These are phyloP conservation scores for Aspergillus clavatus DNA, from an alignment of 2,329 filamentous ascomycete species.

Conservation along the genomic window DNA sequence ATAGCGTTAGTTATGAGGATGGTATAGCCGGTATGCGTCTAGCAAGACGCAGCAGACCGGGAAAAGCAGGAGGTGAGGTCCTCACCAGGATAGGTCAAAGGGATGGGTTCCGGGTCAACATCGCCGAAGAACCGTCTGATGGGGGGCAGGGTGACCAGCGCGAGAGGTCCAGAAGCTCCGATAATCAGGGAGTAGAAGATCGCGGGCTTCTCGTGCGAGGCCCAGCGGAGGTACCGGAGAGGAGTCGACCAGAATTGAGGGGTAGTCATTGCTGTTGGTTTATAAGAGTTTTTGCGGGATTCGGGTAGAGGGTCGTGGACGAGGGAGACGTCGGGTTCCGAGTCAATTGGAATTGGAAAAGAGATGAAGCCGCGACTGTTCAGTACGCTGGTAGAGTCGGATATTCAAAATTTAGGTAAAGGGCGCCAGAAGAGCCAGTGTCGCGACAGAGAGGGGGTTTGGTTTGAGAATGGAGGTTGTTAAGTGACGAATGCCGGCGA, in stretches of 20 bases:
- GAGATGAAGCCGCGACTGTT: no score
- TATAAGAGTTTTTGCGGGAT: conserved; percentile 19
- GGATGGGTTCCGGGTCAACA: conserved; percentile 64
- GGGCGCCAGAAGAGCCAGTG: neutral
- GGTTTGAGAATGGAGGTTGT: conserved; percentile 20
- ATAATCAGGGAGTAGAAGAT: conserved; percentile 83
- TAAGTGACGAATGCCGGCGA: conserved; percentile 29
- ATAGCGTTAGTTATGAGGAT: conserved; percentile 3
- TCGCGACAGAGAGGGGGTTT: conserved; percentile 9
- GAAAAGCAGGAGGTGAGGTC: conserved; percentile 20
- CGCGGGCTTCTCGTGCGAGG: conserved; percentile 79
- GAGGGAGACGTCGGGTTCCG: neutral
- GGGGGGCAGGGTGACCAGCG: conserved; percentile 67
- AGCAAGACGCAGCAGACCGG: no score
- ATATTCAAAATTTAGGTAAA: neutral
- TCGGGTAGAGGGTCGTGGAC: conserved; percentile 4
- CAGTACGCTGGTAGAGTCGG: neutral
- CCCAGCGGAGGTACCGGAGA: conserved; percentile 81
- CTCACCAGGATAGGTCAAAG: conserved; percentile 90
- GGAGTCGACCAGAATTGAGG: conserved; percentile 82
- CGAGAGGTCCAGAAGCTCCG: conserved; percentile 66
- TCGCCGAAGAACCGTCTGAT: conserved; percentile 70
- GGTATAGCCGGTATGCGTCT: no score
- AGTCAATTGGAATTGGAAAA: no score
- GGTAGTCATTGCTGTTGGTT: conserved; percentile 43